Percentiles rank a stretch among this genome's conserved stretches.
These are phyloP conservation scores for Thuja plicata DNA, from an alignment of 83 land plant species.

Conservation along the genomic window DNA sequence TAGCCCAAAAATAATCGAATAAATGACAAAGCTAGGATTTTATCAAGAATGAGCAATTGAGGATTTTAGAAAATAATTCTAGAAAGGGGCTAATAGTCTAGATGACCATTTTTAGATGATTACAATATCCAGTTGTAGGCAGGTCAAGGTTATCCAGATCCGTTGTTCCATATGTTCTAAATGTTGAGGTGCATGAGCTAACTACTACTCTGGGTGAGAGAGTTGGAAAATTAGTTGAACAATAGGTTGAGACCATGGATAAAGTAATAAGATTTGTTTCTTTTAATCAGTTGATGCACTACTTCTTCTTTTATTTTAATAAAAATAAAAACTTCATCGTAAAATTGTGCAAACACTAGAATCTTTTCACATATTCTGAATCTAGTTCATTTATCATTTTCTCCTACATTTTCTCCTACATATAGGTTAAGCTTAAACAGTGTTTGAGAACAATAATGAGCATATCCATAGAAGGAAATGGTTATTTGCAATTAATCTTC, in stretches of 20 bases:
- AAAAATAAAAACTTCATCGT: neutral
- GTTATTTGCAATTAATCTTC: constrained; percentile 76
- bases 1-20: too few species aligned
- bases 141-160: too few species aligned
- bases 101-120: too few species aligned
- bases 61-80: too few species aligned
- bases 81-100: too few species aligned
- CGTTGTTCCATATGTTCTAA: too few species aligned
- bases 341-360: neutral
- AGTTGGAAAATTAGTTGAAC: constrained; percentile 61
- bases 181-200: constrained; percentile 62
- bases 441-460: constrained; percentile 88
- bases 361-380: neutral
- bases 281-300: neutral
- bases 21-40: too few species aligned
- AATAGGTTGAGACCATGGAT: constrained; percentile 91
- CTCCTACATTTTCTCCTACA: constrained; percentile 11
- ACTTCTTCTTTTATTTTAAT: neutral
- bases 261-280: constrained; percentile 51
- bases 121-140: too few species aligned
- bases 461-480: constrained; percentile 86
- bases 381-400: neutral
- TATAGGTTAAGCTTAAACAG: constrained; percentile 92
- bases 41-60: too few species aligned
- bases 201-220: constrained; percentile 53